phyloP scores from a whole-genome alignment of 495 filamentous ascomycete genomes.

The Pyrenula massariospora region DNA sequence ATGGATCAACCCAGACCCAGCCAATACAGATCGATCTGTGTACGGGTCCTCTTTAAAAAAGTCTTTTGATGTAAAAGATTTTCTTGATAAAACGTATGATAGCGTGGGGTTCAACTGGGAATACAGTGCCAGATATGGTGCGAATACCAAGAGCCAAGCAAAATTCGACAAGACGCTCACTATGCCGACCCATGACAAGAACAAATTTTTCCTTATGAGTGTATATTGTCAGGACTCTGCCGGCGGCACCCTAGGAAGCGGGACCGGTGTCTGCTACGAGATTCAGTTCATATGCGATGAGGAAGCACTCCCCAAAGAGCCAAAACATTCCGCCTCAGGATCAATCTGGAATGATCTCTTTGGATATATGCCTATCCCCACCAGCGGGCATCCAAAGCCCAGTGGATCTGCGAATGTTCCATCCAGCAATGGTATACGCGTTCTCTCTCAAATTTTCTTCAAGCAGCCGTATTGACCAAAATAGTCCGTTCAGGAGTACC shows the following conservation, averaged over 20 bases:
- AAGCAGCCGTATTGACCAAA: background rate
- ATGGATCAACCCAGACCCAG: background rate
- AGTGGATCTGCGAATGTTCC: background rate
- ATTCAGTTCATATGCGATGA: background rate
- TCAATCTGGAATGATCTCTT: background rate
- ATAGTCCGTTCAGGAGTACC: background rate
- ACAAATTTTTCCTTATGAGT: background rate
- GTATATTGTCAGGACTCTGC: background rate
- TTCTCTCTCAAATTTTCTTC: background rate
- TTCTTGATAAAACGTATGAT: background rate
- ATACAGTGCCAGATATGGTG: background rate
- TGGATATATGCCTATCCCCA: background rate
- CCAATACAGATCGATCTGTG: background rate
- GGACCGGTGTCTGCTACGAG: background rate
- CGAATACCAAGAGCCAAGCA: background rate
- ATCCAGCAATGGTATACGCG: background rate
- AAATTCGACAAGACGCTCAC: background rate
- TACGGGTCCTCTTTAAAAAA: background rate
- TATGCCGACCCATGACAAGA: background rate
- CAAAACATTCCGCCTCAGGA: background rate
- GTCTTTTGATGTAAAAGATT: background rate
- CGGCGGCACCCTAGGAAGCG: no score
- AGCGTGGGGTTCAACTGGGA: background rate
- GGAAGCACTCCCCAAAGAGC: background rate
- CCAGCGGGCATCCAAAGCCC: background rate